phyloP scores from a whole-genome alignment of 2,329 filamentous ascomycete genomes.

The Pyrenophora tritici-repentis region DNA sequence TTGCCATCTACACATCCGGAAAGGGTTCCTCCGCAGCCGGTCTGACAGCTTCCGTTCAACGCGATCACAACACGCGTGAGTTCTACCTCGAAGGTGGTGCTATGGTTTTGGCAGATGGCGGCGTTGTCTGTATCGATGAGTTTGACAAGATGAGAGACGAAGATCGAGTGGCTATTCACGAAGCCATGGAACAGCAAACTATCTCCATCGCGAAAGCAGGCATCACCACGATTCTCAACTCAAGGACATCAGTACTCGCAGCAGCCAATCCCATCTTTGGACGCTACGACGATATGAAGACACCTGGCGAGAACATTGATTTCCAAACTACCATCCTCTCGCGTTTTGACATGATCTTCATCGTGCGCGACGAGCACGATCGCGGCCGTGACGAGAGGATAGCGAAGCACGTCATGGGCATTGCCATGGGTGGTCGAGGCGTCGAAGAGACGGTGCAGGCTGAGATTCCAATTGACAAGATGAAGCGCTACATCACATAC shows the following conservation, averaged over 20 bases:
- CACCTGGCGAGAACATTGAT: slow-evolving; percentile 97
- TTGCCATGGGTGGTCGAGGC: slow-evolving; percentile 90
- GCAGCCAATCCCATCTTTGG: slow-evolving; percentile 98
- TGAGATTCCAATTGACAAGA: slow-evolving; percentile 92
- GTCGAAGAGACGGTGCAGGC: slow-evolving; percentile 81
- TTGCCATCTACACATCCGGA: slow-evolving; percentile 97
- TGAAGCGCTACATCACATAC: slow-evolving; percentile 96
- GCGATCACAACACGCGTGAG: slow-evolving; percentile 87
- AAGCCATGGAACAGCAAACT: slow-evolving; percentile 99
- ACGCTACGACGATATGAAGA: slow-evolving; percentile 97
- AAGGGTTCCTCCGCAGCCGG: slow-evolving; percentile 97
- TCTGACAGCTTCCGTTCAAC: slow-evolving; percentile 95
- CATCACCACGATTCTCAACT: slow-evolving; percentile 97
- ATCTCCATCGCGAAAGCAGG: slow-evolving; percentile 99
- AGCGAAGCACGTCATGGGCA: slow-evolving; percentile 94
- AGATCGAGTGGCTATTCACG: slow-evolving; percentile 95
- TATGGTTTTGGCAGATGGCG: slow-evolving; percentile 96
- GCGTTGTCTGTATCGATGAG: slow-evolving; percentile 97
- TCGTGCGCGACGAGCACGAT: slow-evolving; percentile 94
- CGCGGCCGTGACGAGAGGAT: slow-evolving; percentile 88
- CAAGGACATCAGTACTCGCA: slow-evolving; percentile 89
- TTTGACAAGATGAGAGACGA: slow-evolving; percentile 99
- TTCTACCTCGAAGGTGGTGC: slow-evolving; percentile 98
- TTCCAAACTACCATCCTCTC: slow-evolving; percentile 98
- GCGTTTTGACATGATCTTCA: slow-evolving; percentile 99